phyloP scores from a whole-genome alignment of 352 stramenopile genomes.

The Phytopythium cucurbitacearum region DNA sequence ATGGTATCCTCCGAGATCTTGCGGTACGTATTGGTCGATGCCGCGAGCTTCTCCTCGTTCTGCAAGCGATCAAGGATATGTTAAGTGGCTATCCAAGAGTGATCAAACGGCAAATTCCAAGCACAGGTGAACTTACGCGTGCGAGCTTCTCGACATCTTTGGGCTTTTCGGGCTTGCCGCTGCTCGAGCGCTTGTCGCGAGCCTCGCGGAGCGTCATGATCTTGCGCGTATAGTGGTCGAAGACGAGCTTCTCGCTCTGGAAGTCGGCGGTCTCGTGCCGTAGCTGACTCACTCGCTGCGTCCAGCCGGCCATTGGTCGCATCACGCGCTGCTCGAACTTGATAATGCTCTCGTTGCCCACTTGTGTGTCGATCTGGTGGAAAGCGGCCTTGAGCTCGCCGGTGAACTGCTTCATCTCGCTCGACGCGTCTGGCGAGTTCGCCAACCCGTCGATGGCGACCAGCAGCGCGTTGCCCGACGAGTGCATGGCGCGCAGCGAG shows the following conservation, averaged over 20 bases:
- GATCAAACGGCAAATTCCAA: neutral
- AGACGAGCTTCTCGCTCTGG: slow-evolving; percentile 62
- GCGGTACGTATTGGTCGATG: slow-evolving; percentile 59
- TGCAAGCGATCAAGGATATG: neutral
- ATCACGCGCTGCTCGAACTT: slow-evolving; percentile 63
- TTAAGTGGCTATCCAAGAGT: neutral
- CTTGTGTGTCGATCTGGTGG: slow-evolving; percentile 50
- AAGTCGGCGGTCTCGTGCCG: slow-evolving; percentile 47
- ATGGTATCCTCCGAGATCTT: slow-evolving; percentile 63
- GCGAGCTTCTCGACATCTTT: slow-evolving; percentile 77
- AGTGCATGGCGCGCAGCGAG: slow-evolving; percentile 56
- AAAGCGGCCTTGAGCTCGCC: slow-evolving; percentile 57
- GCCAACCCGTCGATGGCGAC: slow-evolving; percentile 43
- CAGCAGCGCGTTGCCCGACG: slow-evolving; percentile 47
- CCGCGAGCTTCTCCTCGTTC: slow-evolving; percentile 78
- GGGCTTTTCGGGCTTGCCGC: slow-evolving; percentile 56
- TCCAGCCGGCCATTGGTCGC: slow-evolving; percentile 50
- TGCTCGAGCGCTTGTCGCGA: slow-evolving; percentile 48
- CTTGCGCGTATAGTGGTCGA: slow-evolving; percentile 81
- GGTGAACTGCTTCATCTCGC: slow-evolving; percentile 62
- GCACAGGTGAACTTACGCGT: slow-evolving; percentile 21
- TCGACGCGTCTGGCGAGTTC: slow-evolving; percentile 21
- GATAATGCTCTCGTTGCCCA: slow-evolving; percentile 41
- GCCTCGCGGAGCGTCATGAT: slow-evolving; percentile 56
- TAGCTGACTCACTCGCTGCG: slow-evolving; percentile 34